Conservation (phyloP, 140 eudicot species). For the Stevia rebaudiana region DNA sequence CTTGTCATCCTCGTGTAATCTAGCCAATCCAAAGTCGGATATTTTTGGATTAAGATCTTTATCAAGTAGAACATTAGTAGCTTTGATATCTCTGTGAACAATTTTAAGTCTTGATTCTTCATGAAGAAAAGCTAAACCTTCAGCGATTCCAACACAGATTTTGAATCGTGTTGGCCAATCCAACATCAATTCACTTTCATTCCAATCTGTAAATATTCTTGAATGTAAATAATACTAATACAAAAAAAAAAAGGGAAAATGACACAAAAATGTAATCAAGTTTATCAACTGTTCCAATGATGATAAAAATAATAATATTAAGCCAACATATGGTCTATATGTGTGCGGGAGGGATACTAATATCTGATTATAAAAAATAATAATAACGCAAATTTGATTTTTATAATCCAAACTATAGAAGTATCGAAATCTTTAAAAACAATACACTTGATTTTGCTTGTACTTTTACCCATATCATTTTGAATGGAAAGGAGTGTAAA, state of each 20-base stretch:
- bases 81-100: constrained; percentile 91
- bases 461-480: too few species aligned
- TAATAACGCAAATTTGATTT: too few species aligned
- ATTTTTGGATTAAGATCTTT: constrained; percentile 66
- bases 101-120: constrained; percentile 82
- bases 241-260: not conserved
- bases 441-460: too few species aligned
- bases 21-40: constrained; percentile 87
- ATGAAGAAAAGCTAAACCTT: constrained; percentile 82
- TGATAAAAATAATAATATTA: too few species aligned
- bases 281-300: too few species aligned
- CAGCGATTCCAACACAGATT: constrained; percentile 74
- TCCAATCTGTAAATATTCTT: constrained; percentile 39
- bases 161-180: constrained; percentile 77
- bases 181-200: constrained; percentile 33
- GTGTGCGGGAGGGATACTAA: too few species aligned
- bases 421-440: too few species aligned
- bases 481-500: too few species aligned
- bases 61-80: constrained; percentile 79
- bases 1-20: constrained; percentile 62
- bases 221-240: not conserved
- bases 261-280: not conserved
- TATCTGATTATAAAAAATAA: too few species aligned
- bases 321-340: too few species aligned
- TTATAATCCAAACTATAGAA: too few species aligned